Base-by-base conservation (phyloP, 345 rosid species). In the Citrus sinensis region DNA sequence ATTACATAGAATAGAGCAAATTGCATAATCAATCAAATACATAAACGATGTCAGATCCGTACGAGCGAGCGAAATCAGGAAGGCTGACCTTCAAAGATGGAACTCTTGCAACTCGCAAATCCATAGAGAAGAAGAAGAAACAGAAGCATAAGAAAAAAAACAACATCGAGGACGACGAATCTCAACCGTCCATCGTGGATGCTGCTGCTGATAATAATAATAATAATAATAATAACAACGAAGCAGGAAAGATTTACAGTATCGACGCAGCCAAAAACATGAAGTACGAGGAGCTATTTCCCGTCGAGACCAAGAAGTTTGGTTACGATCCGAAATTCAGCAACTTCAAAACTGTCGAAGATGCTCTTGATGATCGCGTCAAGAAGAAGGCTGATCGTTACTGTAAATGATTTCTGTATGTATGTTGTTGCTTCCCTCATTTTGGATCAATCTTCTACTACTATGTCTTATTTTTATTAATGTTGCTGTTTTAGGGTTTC, bases 351-450 rank as follows among this genome's bases (percentile, higher is more conserved):
- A 77, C 91, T 2, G 88, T 90, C 2, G 98, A 87, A 81, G 87
- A 92, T 20, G 97, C 95, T 56, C 95, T 95, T n/a, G 97, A 95
- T 55, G 98, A 95, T 79, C 98, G 98, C 22, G 97, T 93, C 66
- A 90, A 92, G 90, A 95, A 93, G 89, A 95, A 95, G 87, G 98
- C 98, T 0, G 98, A 93, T 77, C 98, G 98, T 34, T 95, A 93
- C 80, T 95, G 98, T 81, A 95, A 95, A 89, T 93, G 90, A 73
- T 49, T 24, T 70, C 32, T 75, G 71, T 64, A 49, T 75, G 78
- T 32, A 34, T 46, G 51, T 46, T 13, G 51, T 11, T 11, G 51
- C 5, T 10, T 10, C 51, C 51, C 17, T 42, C 58, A 24, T 22
- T 34, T 70, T 42, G 10, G 29, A 55, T 27, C 35, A 16, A 65